Evolutionary conservation across 164 flowering plant species (phyloP).

Genomic region (Vitis labrusca): DNA sequence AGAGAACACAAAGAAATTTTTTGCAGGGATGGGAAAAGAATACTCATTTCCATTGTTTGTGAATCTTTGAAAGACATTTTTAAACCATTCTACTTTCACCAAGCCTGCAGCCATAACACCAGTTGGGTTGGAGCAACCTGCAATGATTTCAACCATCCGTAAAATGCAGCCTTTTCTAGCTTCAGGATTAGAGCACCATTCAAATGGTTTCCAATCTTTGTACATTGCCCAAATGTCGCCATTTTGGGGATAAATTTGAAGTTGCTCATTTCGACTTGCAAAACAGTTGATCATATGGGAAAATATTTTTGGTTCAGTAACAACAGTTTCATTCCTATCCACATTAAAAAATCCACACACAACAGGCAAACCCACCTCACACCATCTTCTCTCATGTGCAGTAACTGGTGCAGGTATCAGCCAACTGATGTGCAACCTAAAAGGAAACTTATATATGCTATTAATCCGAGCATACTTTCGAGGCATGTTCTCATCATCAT

Average conservation of each 20-base stretch:
- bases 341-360: slow-evolving; percentile 47
- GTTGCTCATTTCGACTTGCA: slow-evolving; percentile 22
- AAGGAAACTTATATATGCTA: background rate
- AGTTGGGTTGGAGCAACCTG: slow-evolving; percentile 25
- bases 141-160: slow-evolving; percentile 34
- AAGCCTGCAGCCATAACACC: slow-evolving; percentile 23
- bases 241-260: slow-evolving; percentile 38
- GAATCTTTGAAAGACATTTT: slow-evolving; percentile 26
- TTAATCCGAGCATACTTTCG: slow-evolving; percentile 17
- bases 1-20: slow-evolving; percentile 37
- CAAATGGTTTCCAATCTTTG: slow-evolving; percentile 34
- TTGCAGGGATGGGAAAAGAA: slow-evolving; percentile 25
- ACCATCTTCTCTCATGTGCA: slow-evolving; percentile 43
- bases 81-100: slow-evolving; percentile 35
- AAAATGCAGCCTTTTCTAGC: slow-evolving; percentile 18
- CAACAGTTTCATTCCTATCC: slow-evolving; percentile 11
- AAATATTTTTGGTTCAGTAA: slow-evolving; percentile 11
- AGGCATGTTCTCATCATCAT: slow-evolving; percentile 8
- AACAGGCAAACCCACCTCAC: slow-evolving; percentile 47
- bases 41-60: slow-evolving; percentile 8
- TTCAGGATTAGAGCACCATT: slow-evolving; percentile 32
- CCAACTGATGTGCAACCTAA: slow-evolving; percentile 26
- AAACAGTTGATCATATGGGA: slow-evolving; percentile 23
- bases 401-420: slow-evolving; percentile 41
- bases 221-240: slow-evolving; percentile 58